Evolutionary conservation across 208 protist species (phyloP).

Genomic region (Lotmaria passim): DNA sequence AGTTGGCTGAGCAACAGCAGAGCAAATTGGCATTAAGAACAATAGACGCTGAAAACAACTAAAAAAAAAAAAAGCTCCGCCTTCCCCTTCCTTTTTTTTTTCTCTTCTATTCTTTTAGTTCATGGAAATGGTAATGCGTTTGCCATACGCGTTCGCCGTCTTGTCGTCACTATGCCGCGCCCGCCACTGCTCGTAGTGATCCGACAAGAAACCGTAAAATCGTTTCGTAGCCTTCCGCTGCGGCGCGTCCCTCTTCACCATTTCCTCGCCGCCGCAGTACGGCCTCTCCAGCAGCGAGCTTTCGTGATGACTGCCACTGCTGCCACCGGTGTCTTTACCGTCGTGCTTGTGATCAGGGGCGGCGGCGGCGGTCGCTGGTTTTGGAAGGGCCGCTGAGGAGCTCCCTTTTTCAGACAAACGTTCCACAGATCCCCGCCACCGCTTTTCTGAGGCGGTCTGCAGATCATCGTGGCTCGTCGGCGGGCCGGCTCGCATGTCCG

Average conservation of each 20-base stretch:
- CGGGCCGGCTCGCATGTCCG: neutral
- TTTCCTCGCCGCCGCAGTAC: slow-evolving; percentile 65
- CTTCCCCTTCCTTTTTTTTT: neutral
- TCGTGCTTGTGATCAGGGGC: slow-evolving; percentile 6
- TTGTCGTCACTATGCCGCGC: slow-evolving; percentile 27
- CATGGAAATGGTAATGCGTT: slow-evolving; percentile 33
- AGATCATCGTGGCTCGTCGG: neutral
- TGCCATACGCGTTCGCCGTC: slow-evolving; percentile 21
- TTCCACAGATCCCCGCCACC: neutral
- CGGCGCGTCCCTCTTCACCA: slow-evolving; percentile 1
- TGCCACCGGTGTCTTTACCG: neutral
- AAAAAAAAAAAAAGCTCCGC: slow-evolving; percentile 1
- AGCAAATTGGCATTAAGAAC: neutral
- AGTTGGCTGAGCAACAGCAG: too few relatives aligned
- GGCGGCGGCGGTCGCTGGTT: neutral
- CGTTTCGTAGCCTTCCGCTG: slow-evolving; percentile 31
- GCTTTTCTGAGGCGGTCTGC: neutral
- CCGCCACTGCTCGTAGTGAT: slow-evolving; percentile 46
- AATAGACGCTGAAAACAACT: neutral
- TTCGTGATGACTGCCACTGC: slow-evolving; percentile 1
- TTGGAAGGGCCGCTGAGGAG: neutral
- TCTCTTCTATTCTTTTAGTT: slow-evolving; percentile 9
- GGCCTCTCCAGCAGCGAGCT: slow-evolving; percentile 32
- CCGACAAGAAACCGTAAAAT: slow-evolving; percentile 43
- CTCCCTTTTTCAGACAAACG: neutral